Evolutionary conservation across 495 filamentous ascomycete species (phyloP).

Genomic region (Penicillium bialowiezense): DNA sequence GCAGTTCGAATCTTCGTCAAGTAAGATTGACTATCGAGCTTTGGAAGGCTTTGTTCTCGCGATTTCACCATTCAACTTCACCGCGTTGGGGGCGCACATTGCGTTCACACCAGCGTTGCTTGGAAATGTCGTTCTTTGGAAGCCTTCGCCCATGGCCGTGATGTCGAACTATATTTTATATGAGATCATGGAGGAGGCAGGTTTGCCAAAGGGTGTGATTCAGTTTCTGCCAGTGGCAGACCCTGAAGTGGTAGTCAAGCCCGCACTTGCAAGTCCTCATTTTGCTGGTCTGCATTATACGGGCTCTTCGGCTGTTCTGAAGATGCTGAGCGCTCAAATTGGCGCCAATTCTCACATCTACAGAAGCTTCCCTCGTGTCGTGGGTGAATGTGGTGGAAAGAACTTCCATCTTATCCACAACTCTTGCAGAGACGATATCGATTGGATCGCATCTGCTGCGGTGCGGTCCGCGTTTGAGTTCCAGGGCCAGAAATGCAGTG

Average conservation of each 20-base stretch:
- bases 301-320: not conserved
- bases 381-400: not conserved
- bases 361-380: not conserved
- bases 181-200: not conserved
- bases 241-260: not conserved
- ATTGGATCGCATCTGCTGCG: not conserved
- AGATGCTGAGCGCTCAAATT: not conserved
- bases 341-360: not conserved
- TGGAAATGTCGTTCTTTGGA: not conserved
- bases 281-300: not conserved
- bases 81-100: not conserved
- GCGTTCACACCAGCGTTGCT: not conserved
- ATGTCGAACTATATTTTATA: not conserved
- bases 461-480: not conserved
- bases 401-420: not conserved
- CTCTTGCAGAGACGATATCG: not conserved
- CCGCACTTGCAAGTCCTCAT: not conserved
- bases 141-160: not conserved
- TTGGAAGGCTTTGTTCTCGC: constrained; percentile 56
- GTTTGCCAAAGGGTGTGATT: not conserved
- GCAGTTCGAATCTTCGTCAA: not conserved
- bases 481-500: not conserved
- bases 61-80: constrained; percentile 69
- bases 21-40: not conserved
- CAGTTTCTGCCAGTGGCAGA: not conserved